A percentile compares a stretch with the other conserved stretches of the same genome.
Conservation (phyloP, 177 flowering plant genomes). For the Vitis hybrid region DNA sequence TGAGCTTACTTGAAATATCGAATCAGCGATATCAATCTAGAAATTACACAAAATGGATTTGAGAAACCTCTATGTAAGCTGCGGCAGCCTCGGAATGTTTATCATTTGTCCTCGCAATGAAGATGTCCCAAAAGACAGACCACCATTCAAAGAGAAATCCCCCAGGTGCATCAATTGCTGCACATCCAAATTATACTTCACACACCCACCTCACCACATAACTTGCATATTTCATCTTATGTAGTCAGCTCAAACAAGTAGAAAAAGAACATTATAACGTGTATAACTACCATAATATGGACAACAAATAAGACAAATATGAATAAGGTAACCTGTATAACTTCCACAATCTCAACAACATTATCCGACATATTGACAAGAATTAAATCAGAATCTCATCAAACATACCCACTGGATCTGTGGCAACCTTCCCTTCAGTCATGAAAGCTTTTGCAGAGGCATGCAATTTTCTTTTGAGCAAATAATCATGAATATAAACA, state of each 20-base stretch:
- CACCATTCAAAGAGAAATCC: slow-evolving; percentile 98
- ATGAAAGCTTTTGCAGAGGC: slow-evolving; percentile 90
- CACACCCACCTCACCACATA: not conserved
- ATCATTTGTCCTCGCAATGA: slow-evolving; percentile 81
- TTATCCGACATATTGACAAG: not conserved
- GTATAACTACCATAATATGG: not conserved
- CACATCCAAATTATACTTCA: slow-evolving; percentile 19
- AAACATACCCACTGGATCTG: slow-evolving; percentile 83
- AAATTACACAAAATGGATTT: not conserved
- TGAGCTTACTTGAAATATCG: too few relatives aligned
- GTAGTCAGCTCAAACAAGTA: not conserved
- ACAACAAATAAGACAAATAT: not conserved
- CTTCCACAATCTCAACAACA: not conserved
- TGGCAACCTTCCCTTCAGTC: slow-evolving; percentile 90
- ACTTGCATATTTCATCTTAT: not conserved
- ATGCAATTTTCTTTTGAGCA: slow-evolving; percentile 79
- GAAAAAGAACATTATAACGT: not conserved
- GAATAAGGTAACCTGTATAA: not conserved
- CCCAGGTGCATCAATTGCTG: slow-evolving; percentile 97
- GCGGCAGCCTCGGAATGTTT: slow-evolving; percentile 92
- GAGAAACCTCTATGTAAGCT: slow-evolving; percentile 78
- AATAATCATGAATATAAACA: slow-evolving; percentile 91
- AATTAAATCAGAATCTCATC: not conserved
- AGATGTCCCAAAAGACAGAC: slow-evolving; percentile 96
- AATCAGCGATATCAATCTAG: not conserved